Evolutionary conservation across 257 asterid species (phyloP), one percentile per base, ranked within the genome.

Genomic region (Apocynum venetum): DNA sequence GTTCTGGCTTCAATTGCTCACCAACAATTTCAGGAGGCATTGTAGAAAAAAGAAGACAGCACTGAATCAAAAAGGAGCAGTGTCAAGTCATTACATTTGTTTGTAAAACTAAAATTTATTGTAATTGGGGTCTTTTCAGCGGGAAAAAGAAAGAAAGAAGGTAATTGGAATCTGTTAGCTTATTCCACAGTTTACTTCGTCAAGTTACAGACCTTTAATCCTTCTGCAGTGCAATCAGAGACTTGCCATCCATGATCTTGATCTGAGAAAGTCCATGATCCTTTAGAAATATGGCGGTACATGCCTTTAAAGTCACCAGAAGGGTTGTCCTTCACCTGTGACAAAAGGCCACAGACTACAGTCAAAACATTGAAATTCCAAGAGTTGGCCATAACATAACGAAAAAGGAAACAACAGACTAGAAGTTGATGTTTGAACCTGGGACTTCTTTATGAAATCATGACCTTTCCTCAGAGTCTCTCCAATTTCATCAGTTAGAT

Each of bases 241-340:
- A 91, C 97, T 85, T 92, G 97, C 97, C 98, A 94, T 7, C 97
- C 98, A n/a, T 94, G 98, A 86, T 94, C 98, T 86, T 92, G 97
- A 80, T 92, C 97, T 4, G 98, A 92, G 85, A 94, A 94, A 0
- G 98, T 92, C 98, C 98, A 94, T 0, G 98, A 89, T 36, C 98
- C 98, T 80, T 92, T 94, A 1, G 97, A 91, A 70, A 89, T 91
- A 77, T 92, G 98, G 31, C 97, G 88, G 76, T 94, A 77, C 97
- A 92, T 92, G 59, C 91, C 84, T 68, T 65, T 85, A 73, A 94
- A 94, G 81, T 92, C 96, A 3, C 93, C 98, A 0, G 96, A 90
- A 71, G 98, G 97, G 72, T 94, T 81, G 1, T 94, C 89, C 82
- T 84, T 89, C 38, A 94, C 97, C 98, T 93, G 77, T 15, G 73